Base-by-base conservation (phyloP, 345 rosid species). In the Mangifera indica region DNA sequence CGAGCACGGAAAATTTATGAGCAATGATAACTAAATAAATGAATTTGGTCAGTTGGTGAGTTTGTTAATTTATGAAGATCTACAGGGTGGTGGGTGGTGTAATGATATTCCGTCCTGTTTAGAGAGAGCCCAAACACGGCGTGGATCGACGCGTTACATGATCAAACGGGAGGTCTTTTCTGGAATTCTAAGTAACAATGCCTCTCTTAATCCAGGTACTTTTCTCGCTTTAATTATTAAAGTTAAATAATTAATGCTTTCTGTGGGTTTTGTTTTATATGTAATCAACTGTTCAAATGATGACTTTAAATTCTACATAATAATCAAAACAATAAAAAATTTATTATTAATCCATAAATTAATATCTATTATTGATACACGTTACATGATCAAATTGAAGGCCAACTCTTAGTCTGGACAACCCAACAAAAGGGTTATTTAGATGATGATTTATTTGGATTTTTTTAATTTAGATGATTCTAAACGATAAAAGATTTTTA, bases 1-100 rank as follows among this genome's bases (percentile, higher is more conserved):
- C 46, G 58, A 72, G 53, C 58, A 77, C 21, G 56, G 64, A 48
- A 63, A 29, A 59, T 49, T 37, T n/a, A 13, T 20, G 20, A 7
- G 61, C 52, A 52, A 51, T 25, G 42, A 53, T 53, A 32, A 5
- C 26, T 13, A 59, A 17, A 14, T 60, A 13, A 44, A 68, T 71
- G 60, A 53, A 22, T 59, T 34, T 22, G 13, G 29, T 40, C 49
- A 18, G 14, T 26, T 10, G 42, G 62, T 63, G 7, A 34, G 40
- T 34, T 34, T 34, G 21, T 34, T 29, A 73, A 64, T 55, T 20
- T 40, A 37, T 32, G 29, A 22, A 13, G 8, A 6, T 55, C 3
- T 9, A 4, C 21, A 95, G 99, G 98, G 99, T 78, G 99, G 99
- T 74, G 99, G 97, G 72, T 95, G 98, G 99, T 95, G 99, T 63